These are phyloP conservation scores for Saccharomycopsis sp. DNA, from an alignment of 805 yeast genomes.

Conservation along the genomic window DNA sequence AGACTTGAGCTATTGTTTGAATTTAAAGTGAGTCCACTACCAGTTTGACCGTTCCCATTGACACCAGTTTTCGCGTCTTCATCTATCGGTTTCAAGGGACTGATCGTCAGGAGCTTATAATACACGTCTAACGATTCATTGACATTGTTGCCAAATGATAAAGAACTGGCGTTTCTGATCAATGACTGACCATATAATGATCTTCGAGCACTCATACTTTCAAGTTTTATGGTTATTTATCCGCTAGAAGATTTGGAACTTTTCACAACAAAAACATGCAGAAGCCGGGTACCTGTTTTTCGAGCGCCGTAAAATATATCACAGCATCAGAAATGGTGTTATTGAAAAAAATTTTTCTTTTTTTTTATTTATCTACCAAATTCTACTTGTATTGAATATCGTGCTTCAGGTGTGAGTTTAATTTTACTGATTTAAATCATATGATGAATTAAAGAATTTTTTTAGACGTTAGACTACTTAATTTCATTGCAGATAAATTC, in stretches of 20 bases:
- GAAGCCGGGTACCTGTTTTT: too few species aligned
- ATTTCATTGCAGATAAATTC: slow-evolving; percentile 18
- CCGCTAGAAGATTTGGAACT: neutral
- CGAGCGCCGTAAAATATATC: too few species aligned
- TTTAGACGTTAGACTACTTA: slow-evolving; percentile 23
- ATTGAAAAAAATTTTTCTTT: too few species aligned
- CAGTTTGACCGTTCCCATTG: slow-evolving; percentile 20
- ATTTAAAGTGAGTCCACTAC: slow-evolving; percentile 25
- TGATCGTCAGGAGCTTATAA: slow-evolving; percentile 30
- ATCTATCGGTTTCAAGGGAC: slow-evolving; percentile 27
- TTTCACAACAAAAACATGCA: too few species aligned
- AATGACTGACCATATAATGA: slow-evolving; percentile 30
- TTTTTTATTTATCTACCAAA: too few species aligned
- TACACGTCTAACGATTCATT: slow-evolving; percentile 23
- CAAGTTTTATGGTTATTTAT: neutral
- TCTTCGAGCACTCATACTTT: slow-evolving; percentile 18
- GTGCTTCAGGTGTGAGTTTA: too few species aligned
- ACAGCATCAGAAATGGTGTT: too few species aligned
- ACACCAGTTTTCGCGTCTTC: slow-evolving; percentile 16
- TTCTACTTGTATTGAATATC: too few species aligned
- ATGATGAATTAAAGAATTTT: slow-evolving; percentile 20
- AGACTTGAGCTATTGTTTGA: slow-evolving; percentile 24
- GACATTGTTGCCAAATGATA: slow-evolving; percentile 22
- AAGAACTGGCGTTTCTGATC: slow-evolving; percentile 25
- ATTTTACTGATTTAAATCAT: too few species aligned